Evolutionary conservation across 768 basidiomycete genomes (phyloP).

Genomic region (Scleroderma bovista): DNA sequence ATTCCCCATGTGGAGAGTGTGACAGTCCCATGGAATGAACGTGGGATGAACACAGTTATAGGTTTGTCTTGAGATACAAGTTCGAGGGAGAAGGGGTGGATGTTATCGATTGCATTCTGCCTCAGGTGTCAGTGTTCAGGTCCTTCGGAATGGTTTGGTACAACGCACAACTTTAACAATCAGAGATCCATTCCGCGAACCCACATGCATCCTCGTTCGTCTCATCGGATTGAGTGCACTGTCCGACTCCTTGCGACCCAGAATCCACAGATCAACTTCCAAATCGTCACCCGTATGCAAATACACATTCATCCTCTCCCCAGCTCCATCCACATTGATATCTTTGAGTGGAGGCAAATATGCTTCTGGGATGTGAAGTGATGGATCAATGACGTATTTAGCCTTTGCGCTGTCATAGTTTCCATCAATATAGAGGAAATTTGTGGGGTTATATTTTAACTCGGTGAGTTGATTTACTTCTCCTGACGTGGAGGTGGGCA

Average conservation of each 20-base stretch:
- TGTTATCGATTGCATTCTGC: constrained; percentile 11
- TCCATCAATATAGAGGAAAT: constrained; percentile 5
- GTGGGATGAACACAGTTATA: too few relatives aligned
- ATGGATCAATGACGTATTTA: constrained; percentile 13
- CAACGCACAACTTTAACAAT: constrained; percentile 9
- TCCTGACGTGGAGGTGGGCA: not conserved
- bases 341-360: too few relatives aligned
- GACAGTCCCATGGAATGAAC: constrained; percentile 34
- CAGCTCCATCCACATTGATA: constrained; percentile 6
- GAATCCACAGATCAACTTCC: constrained; percentile 36
- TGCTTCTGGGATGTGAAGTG: constrained; percentile 4
- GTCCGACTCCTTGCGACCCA: constrained; percentile 11
- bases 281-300: constrained; percentile 33
- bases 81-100: too few relatives aligned
- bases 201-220: not conserved
- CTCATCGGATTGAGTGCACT: too few relatives aligned
- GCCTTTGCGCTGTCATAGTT: constrained; percentile 5
- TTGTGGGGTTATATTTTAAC: constrained; percentile 4
- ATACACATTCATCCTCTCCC: constrained; percentile 32
- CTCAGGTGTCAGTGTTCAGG: not conserved
- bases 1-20: constrained; percentile 25
- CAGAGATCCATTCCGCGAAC: constrained; percentile 1
- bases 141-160: not conserved
- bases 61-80: too few relatives aligned
- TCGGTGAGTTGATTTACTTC: not conserved